These are phyloP conservation scores for Pseudomassariella vexata DNA, from an alignment of 2,329 filamentous ascomycete species.

Conservation along the genomic window DNA sequence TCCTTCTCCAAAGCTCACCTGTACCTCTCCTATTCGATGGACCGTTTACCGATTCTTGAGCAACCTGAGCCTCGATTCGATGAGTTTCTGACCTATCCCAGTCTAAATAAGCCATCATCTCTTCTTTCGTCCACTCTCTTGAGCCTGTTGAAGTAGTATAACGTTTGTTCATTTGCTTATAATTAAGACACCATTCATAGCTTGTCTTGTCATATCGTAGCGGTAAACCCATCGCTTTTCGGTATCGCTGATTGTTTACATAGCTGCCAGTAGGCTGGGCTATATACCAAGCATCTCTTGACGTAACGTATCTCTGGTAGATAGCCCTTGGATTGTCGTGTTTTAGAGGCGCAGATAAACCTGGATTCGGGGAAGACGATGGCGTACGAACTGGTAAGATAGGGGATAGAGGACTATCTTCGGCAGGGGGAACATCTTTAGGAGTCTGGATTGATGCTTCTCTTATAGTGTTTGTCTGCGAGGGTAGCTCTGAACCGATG, in stretches of 20 bases:
- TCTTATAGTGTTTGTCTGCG: neutral
- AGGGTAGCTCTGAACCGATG: slow-evolving; percentile 1
- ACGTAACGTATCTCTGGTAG: slow-evolving; percentile 12
- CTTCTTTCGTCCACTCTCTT: slow-evolving; percentile 15
- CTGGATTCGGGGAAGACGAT: too few species aligned
- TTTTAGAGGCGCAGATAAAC: slow-evolving; percentile 3
- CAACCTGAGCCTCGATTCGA: slow-evolving; percentile 1
- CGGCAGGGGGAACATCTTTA: slow-evolving; percentile 1
- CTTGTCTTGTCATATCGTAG: slow-evolving; percentile 10
- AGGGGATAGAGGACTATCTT: too few species aligned
- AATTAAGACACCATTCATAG: slow-evolving; percentile 16
- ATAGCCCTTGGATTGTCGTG: slow-evolving; percentile 11
- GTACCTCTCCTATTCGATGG: slow-evolving; percentile 1
- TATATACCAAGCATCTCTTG: slow-evolving; percentile 13
- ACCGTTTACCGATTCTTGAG: neutral
- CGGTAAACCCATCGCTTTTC: slow-evolving; percentile 12
- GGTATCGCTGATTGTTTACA: slow-evolving; percentile 15
- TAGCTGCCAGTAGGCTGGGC: slow-evolving; percentile 9
- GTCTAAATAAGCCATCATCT: slow-evolving; percentile 16
- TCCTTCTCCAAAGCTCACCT: slow-evolving; percentile 2
- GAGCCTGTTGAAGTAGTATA: slow-evolving; percentile 8
- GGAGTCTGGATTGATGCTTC: neutral
- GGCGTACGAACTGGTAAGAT: too few species aligned
- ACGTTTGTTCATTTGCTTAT: slow-evolving; percentile 9
- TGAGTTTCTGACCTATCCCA: slow-evolving; percentile 1